Evolutionary conservation across 805 yeast species (phyloP).

Genomic region (Debaryomyces castellii): DNA sequence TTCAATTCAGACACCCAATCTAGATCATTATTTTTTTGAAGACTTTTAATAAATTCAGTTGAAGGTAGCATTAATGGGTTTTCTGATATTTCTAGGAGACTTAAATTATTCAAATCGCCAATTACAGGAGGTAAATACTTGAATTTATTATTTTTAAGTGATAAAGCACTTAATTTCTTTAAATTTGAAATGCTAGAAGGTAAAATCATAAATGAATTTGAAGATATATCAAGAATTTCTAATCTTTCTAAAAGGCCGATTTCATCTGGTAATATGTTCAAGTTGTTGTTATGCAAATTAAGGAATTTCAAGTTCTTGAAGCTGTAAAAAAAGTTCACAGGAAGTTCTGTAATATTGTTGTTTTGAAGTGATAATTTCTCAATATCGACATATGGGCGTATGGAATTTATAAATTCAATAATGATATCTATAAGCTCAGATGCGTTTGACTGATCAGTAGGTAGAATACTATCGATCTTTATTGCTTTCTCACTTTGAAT

Average conservation of each 20-base stretch:
- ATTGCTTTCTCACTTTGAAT: constrained; percentile 18
- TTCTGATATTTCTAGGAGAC: constrained; percentile 58
- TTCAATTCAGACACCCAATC: constrained; percentile 48
- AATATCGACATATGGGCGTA: constrained; percentile 29
- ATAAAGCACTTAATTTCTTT: constrained; percentile 53
- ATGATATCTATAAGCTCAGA: constrained; percentile 21
- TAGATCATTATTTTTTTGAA: constrained; percentile 34
- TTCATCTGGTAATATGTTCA: constrained; percentile 52
- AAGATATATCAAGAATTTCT: constrained; percentile 67
- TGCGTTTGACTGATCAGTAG: constrained; percentile 6
- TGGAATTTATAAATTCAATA: constrained; percentile 19
- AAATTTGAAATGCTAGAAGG: constrained; percentile 37
- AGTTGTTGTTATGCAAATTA: constrained; percentile 63
- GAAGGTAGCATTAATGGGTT: constrained; percentile 61
- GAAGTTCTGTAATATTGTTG: constrained; percentile 49
- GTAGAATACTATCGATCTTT: constrained; percentile 15
- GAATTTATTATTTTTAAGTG: constrained; percentile 58
- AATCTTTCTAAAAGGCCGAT: constrained; percentile 40
- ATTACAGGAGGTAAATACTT: constrained; percentile 54
- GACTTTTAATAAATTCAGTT: constrained; percentile 27
- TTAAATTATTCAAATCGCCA: constrained; percentile 50
- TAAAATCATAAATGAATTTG: constrained; percentile 49
- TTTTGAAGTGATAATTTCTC: constrained; percentile 55
- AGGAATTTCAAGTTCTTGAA: constrained; percentile 50
- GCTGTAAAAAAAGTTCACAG: constrained; percentile 45